A percentile compares a stretch with the other conserved stretches of the same genome.
Evolutionary conservation across 306 rosid species (phyloP).

Genomic region (Morella rubra): DNA sequence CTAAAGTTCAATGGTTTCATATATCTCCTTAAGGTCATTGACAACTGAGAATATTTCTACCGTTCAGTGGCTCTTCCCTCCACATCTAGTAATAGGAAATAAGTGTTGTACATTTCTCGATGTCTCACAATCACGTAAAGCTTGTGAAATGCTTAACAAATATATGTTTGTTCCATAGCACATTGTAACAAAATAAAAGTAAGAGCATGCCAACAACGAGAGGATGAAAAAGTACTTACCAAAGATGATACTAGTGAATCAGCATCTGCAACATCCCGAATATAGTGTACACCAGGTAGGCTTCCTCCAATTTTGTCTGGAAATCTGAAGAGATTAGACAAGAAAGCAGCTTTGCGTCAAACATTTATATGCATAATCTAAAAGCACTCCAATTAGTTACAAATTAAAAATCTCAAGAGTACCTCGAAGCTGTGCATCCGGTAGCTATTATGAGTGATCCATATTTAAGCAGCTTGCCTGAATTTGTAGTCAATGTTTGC

Average conservation of each 20-base stretch:
- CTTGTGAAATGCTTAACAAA: neutral
- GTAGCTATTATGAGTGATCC: slow-evolving; percentile 86
- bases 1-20: neutral
- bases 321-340: slow-evolving; percentile 50
- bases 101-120: no score
- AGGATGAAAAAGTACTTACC: slow-evolving; percentile 43
- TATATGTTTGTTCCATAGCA: neutral
- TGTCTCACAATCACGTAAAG: no score
- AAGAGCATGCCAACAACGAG: slow-evolving; percentile 4
- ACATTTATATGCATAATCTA: slow-evolving; percentile 14
- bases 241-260: slow-evolving; percentile 65
- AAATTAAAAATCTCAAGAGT: slow-evolving; percentile 12
- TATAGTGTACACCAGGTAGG: slow-evolving; percentile 84
- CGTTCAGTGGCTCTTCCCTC: slow-evolving; percentile 20
- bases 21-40: neutral
- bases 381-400: slow-evolving; percentile 5
- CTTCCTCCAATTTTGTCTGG: slow-evolving; percentile 91
- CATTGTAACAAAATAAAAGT: neutral
- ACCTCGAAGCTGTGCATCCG: slow-evolving; percentile 89
- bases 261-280: slow-evolving; percentile 95
- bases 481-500: slow-evolving; percentile 65
- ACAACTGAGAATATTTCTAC: slow-evolving; percentile 7
- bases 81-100: neutral
- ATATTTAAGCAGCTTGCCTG: slow-evolving; percentile 82
- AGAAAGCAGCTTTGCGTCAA: slow-evolving; percentile 25